A percentile compares a stretch with the other conserved stretches of the same genome.
Evolutionary conservation across 345 rosid genomes (phyloP).

Genomic region (Hypericum perforatum): DNA sequence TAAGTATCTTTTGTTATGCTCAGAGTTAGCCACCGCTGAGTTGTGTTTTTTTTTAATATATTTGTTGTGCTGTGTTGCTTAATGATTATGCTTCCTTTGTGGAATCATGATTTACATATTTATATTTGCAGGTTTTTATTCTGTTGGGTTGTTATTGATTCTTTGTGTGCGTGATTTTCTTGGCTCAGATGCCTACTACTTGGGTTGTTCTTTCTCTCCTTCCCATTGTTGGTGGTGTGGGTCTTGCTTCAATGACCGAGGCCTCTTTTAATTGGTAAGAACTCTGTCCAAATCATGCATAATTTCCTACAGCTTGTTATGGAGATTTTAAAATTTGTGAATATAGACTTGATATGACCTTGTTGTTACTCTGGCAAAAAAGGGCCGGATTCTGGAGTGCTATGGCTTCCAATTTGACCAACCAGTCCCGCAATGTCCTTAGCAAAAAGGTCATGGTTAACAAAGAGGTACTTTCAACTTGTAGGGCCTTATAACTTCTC

Average conservation of each 20-base stretch:
- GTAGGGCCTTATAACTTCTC: background rate
- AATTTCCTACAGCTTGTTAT: background rate
- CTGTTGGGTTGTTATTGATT: no score
- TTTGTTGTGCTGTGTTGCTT: no score
- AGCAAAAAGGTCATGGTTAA: constrained; percentile 96
- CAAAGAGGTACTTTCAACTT: constrained; percentile 55
- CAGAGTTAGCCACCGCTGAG: background rate
- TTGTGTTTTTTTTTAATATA: no score
- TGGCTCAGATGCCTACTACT: constrained; percentile 55
- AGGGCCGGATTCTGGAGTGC: constrained; percentile 93
- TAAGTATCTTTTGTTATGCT: constrained; percentile 12
- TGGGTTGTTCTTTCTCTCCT: constrained; percentile 88
- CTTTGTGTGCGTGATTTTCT: background rate
- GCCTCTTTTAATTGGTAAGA: constrained; percentile 88
- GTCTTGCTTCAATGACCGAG: constrained; percentile 85
- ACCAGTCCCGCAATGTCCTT: constrained; percentile 81
- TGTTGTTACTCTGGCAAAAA: constrained; percentile 2
- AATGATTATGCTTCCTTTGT: no score
- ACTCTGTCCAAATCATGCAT: background rate
- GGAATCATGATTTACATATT: no score
- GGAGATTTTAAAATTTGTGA: background rate
- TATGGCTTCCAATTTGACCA: constrained; percentile 82
- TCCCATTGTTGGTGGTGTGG: constrained; percentile 95
- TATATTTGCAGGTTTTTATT: no score
- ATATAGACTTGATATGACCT: background rate